These are phyloP conservation scores for Annona squamosa DNA, from an alignment of 164 flowering plant species.

Conservation along the genomic window DNA sequence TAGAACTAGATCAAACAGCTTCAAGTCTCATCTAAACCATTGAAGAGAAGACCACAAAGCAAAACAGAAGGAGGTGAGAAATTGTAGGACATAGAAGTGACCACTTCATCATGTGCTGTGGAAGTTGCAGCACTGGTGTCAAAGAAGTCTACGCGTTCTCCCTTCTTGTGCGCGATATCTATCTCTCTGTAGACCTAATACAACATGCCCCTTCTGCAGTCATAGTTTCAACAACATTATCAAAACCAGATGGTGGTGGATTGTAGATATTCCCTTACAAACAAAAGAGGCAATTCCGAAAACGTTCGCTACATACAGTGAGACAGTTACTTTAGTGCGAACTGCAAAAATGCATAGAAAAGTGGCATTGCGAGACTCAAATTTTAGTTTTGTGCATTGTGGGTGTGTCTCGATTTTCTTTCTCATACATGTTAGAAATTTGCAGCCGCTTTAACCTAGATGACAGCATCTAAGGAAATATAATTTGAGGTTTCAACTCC, in stretches of 20 bases:
- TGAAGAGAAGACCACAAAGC: too few species aligned
- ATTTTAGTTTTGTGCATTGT: background rate
- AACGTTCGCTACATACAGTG: background rate
- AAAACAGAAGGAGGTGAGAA: too few species aligned
- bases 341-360: background rate
- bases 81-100: conserved; percentile 12
- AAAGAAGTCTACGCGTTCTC: conserved; percentile 48
- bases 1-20: too few species aligned
- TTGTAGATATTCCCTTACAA: background rate
- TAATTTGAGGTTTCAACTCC: background rate
- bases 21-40: too few species aligned
- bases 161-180: conserved; percentile 37
- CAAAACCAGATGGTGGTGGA: background rate
- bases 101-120: conserved; percentile 37
- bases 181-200: conserved; percentile 63
- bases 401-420: background rate
- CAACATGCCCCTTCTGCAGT: conserved; percentile 45
- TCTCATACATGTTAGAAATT: background rate
- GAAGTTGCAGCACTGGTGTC: conserved; percentile 38
- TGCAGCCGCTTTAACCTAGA: background rate
- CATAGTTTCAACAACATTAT: background rate
- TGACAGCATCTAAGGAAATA: background rate
- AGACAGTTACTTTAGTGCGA: background rate
- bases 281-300: background rate
- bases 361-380: too few species aligned